A percentile compares a stretch with the other conserved stretches of the same genome.
These are phyloP conservation scores for Aechmea fasciata DNA, from an alignment of 176 grass and related monocot species.

Conservation along the genomic window DNA sequence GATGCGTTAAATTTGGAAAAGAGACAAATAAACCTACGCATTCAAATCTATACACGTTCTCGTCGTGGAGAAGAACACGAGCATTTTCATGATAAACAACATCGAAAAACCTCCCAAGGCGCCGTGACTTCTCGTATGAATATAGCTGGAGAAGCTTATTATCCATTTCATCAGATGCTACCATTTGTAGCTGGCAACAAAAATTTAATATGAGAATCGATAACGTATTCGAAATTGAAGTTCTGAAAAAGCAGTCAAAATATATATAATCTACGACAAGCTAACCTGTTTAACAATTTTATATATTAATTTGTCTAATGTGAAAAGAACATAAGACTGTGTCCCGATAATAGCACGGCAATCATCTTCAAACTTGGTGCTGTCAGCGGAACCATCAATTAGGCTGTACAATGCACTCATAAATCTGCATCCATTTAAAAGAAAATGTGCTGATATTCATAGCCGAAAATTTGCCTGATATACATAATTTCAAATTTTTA, in stretches of 20 bases:
- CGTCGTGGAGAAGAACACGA: conserved; percentile 44
- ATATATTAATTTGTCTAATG: conserved; percentile 65
- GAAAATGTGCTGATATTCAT: background rate
- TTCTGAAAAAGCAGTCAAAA: conserved; percentile 1
- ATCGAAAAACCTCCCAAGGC: conserved; percentile 35
- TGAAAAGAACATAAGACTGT: conserved; percentile 63
- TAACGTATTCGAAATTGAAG: background rate
- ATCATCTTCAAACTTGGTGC: conserved; percentile 65
- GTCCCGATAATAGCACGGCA: conserved; percentile 42
- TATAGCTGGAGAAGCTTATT: conserved; percentile 61
- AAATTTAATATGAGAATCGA: conserved; percentile 4
- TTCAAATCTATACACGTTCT: conserved; percentile 53
- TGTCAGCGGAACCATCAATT: conserved; percentile 61
- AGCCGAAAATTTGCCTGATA: background rate
- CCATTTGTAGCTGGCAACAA: conserved; percentile 50
- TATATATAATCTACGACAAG: conserved; percentile 6
- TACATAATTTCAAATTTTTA: background rate
- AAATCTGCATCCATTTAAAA: conserved; percentile 37
- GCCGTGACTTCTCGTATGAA: conserved; percentile 53
- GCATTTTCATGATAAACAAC: conserved; percentile 68
- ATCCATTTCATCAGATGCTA: conserved; percentile 49
- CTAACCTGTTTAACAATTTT: conserved; percentile 61
- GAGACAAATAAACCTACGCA: conserved; percentile 31
- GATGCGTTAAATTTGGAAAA: conserved; percentile 1
- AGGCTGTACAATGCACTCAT: conserved; percentile 42